Percentiles rank a stretch among this genome's conserved stretches.
phyloP scores from a whole-genome alignment of 2,329 filamentous ascomycete genomes.

The Phialophora tarda region DNA sequence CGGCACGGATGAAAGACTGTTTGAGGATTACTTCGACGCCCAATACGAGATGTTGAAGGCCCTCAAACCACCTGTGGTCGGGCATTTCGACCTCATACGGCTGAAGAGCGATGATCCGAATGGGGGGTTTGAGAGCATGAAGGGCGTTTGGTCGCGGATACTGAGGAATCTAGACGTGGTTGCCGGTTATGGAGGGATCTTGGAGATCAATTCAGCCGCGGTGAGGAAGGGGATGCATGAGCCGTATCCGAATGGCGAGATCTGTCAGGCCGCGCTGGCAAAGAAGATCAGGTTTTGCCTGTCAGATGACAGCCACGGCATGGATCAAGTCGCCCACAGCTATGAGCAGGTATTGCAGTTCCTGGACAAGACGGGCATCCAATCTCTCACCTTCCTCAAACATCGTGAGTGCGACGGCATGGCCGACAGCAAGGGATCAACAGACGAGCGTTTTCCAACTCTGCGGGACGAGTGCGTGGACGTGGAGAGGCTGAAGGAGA shows the following conservation, averaged over 20 bases:
- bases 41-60: conserved; percentile 80
- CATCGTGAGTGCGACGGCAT: neutral
- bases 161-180: conserved; percentile 75
- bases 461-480: conserved; percentile 20
- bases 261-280: conserved; percentile 76
- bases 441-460: conserved; percentile 24
- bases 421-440: neutral
- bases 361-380: conserved; percentile 59
- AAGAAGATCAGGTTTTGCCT: conserved; percentile 84
- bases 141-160: conserved; percentile 74
- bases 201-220: conserved; percentile 89
- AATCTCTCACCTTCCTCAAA: conserved; percentile 48
- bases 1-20: conserved; percentile 74
- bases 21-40: conserved; percentile 83
- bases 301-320: conserved; percentile 92
- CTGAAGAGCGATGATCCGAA: conserved; percentile 74
- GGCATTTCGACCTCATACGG: conserved; percentile 91
- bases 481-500: conserved; percentile 20
- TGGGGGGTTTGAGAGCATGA: conserved; percentile 63
- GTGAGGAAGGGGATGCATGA: conserved; percentile 88
- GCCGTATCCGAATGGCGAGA: conserved; percentile 80
- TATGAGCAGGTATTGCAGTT: conserved; percentile 74
- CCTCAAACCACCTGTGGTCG: conserved; percentile 77
- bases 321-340: conserved; percentile 85
- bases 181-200: conserved; percentile 73